Conservation (phyloP, 805 yeast genomes). For the Candida nanaspora region DNA sequence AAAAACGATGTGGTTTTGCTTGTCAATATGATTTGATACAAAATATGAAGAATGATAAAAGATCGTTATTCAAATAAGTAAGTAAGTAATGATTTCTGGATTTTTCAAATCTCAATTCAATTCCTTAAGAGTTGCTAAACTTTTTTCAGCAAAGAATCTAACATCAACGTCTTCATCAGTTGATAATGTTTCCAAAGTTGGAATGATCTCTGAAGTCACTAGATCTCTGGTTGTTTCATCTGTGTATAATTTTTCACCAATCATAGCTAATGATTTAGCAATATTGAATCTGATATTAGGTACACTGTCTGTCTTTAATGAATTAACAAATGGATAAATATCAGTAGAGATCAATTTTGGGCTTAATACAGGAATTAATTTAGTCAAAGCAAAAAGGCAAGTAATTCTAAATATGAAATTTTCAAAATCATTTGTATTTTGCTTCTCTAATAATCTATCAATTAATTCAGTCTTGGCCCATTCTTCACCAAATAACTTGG, state of each 20-base stretch:
- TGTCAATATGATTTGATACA: no score
- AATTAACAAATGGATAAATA: constrained; percentile 73
- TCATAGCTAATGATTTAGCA: constrained; percentile 70
- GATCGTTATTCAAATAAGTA: no score
- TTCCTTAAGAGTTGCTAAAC: constrained; percentile 11
- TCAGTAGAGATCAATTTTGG: constrained; percentile 50
- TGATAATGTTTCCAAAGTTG: constrained; percentile 56
- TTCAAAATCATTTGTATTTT: constrained; percentile 27
- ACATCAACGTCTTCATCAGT: constrained; percentile 85
- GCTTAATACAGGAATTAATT: constrained; percentile 65
- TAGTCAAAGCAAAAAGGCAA: constrained; percentile 80
- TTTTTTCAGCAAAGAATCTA: constrained; percentile 71
- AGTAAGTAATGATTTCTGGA: no score
- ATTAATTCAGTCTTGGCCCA: constrained; percentile 90
- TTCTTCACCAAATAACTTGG: constrained; percentile 82
- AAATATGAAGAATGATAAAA: no score
- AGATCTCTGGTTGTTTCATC: constrained; percentile 26
- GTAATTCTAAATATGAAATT: constrained; percentile 92
- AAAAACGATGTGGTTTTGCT: no score
- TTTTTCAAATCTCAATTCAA: no score
- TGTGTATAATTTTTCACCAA: constrained; percentile 43
- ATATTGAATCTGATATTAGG: constrained; percentile 95
- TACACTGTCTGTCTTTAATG: constrained; percentile 69
- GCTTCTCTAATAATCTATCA: constrained; percentile 55
- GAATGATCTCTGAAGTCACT: constrained; percentile 46